Evolutionary conservation across 768 basidiomycete species (phyloP).

Genomic region (Serendipita sp.): DNA sequence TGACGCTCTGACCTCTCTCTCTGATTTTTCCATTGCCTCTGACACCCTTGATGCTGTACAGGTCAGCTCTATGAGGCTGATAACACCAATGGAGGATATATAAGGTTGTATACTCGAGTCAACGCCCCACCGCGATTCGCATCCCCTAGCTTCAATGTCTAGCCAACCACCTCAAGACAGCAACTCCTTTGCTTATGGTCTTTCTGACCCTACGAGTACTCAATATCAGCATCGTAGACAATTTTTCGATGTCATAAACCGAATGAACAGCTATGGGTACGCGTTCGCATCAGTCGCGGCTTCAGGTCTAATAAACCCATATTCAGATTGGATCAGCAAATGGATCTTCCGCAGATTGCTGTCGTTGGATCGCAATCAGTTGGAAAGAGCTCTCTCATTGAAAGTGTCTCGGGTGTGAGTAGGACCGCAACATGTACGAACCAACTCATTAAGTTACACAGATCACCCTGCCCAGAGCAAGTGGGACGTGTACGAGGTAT

Average conservation of each 20-base stretch:
- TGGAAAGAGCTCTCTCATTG: conserved; percentile 64
- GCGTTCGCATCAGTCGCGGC: conserved; percentile 7
- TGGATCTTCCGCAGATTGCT: conserved; percentile 58
- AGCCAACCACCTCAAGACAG: not conserved
- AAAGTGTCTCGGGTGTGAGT: conserved; percentile 38
- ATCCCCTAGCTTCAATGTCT: not conserved
- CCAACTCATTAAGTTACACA: not conserved
- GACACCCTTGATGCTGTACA: no score
- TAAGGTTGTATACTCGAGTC: no score
- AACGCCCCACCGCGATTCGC: no score
- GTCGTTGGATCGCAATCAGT: conserved; percentile 64
- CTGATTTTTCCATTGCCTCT: no score
- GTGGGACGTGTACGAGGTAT: conserved; percentile 8
- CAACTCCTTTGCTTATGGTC: not conserved
- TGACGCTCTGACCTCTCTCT: no score
- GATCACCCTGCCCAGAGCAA: conserved; percentile 8
- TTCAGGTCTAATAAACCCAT: no score
- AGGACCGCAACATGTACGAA: not conserved
- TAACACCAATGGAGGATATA: no score
- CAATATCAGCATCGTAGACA: conserved; percentile 21
- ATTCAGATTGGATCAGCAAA: conserved; percentile 45
- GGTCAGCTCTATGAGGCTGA: no score
- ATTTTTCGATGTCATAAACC: conserved; percentile 46
- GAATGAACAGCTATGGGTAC: conserved; percentile 47
- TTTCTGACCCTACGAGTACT: not conserved